Conservation (phyloP, 805 yeast species). For the Yamadazyma akitaensis region DNA sequence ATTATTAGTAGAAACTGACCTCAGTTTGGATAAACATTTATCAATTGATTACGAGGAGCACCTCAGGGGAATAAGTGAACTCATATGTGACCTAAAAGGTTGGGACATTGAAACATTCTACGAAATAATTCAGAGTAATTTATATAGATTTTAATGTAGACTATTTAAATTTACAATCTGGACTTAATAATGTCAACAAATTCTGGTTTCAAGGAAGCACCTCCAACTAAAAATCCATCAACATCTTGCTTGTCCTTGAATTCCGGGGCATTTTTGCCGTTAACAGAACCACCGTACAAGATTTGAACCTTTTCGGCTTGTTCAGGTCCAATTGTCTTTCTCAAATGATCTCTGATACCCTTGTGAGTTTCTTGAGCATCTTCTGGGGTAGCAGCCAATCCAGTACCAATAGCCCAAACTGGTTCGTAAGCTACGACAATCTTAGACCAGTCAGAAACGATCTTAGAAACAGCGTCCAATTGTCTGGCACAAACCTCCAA, state of each 20-base stretch:
- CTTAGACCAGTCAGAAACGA: conserved; percentile 83
- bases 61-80: conserved; percentile 19
- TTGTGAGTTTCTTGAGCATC: conserved; percentile 97
- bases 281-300: conserved; percentile 98
- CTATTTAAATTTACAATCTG: conserved; percentile 50
- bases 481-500: conserved; percentile 85
- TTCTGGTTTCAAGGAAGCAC: conserved; percentile 98
- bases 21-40: conserved; percentile 26
- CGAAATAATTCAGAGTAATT: background rate
- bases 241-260: conserved; percentile 92
- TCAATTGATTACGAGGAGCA: conserved; percentile 19
- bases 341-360: conserved; percentile 80
- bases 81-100: conserved; percentile 12
- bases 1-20: conserved; percentile 36
- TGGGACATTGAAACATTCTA: conserved; percentile 13
- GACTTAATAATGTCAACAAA: conserved; percentile 93
- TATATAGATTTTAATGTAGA: conserved; percentile 1
- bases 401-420: conserved; percentile 99
- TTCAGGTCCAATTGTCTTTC: conserved; percentile 69
- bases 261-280: conserved; percentile 85
- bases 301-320: conserved; percentile 81
- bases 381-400: conserved; percentile 96
- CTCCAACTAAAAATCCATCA: conserved; percentile 99
- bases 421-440: conserved; percentile 98
- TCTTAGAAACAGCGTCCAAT: conserved; percentile 80